A percentile compares a stretch with the other conserved stretches of the same genome.
These are phyloP conservation scores for Solanum megistacrolobum DNA, from an alignment of 257 asterid genomes.

Conservation along the genomic window DNA sequence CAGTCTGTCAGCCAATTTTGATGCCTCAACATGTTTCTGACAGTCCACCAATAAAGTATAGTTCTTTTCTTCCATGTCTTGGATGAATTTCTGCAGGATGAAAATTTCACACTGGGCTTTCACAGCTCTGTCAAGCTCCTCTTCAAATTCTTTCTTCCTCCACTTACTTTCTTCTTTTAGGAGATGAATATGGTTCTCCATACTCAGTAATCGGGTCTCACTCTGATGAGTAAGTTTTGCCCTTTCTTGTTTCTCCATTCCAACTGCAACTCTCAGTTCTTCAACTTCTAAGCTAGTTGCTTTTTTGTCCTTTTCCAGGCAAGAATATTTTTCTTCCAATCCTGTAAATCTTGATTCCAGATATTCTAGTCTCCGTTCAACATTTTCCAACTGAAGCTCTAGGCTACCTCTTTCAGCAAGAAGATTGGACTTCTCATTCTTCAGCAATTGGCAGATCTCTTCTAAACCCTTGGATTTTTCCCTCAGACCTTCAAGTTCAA, in stretches of 20 bases:
- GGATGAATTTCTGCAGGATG: constrained; percentile 72
- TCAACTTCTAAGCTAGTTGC: constrained; percentile 48
- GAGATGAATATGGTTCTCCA: constrained; percentile 56
- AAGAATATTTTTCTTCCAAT: constrained; percentile 61
- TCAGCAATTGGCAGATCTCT: constrained; percentile 68
- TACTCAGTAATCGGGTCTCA: constrained; percentile 47
- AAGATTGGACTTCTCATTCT: constrained; percentile 58
- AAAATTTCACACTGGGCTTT: constrained; percentile 85
- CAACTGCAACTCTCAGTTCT: constrained; percentile 44
- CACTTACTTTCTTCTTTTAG: constrained; percentile 68
- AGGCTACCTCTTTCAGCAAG: constrained; percentile 48
- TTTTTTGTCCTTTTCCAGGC: constrained; percentile 65
- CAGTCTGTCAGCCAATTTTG: constrained; percentile 73
- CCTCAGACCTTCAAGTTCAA: constrained; percentile 85
- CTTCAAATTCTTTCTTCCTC: constrained; percentile 64
- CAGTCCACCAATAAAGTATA: constrained; percentile 57
- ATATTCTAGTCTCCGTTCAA: constrained; percentile 42
- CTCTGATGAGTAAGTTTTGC: constrained; percentile 31
- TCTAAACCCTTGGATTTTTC: constrained; percentile 82
- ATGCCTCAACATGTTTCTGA: constrained; percentile 87
- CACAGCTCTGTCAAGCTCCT: constrained; percentile 65
- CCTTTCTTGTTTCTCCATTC: constrained; percentile 65
- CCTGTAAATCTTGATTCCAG: constrained; percentile 55
- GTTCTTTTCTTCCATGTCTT: constrained; percentile 89
- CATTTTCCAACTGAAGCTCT: constrained; percentile 50